Base-by-base conservation (phyloP, 208 protist genomes). In the Strigomonas culicis region DNA sequence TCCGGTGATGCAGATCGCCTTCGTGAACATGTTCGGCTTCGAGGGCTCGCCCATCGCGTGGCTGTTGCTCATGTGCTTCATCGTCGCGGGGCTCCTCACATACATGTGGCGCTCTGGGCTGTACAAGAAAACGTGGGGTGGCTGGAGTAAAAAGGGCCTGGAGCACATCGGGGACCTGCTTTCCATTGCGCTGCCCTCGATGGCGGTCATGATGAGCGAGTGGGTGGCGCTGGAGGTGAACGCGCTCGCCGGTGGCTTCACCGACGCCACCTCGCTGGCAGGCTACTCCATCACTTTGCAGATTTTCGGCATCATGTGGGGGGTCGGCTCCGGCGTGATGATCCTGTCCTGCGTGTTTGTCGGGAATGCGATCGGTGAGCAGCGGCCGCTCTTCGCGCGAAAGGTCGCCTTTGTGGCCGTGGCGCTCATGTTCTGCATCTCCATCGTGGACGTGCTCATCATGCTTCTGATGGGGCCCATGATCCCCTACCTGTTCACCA, bases 201-300 rank as follows among this genome's bases (percentile, higher is more conserved):
- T 94, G 83, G 85, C 77, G 59, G 78, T 94, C 55, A 92, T 91
- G 84, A 64, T 94, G 56, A 87, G 82, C 52, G 83, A 94, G 72
- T 94, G 88, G 88, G 85, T 92, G 1, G 81, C 79, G 51, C 58
- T 94, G 10, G 88, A 94, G 65, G 66, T 94, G 31, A 90, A 90
- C 68, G 72, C 66, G 25, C 63, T 91, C 36, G 85, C 77, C 0
- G 77, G 77, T 7, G 85, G 85, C 31, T 92, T 90, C 70, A 80
- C 80, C 19, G 39, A 74, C 2, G 49, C 75, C 0, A 68, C 65
- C n/a, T 80, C 91, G 49, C 79, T 94, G 31, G 88, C 80, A 0
- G 88, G 81, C 22, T 94, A 82, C 79, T 80, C 79, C 28, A 92
- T 94, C 70, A 88, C 81, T 11, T 51, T 90, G 27, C 82, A 92